Conservation (phyloP, 2,329 filamentous ascomycete genomes). For the Penicillium sp. region DNA sequence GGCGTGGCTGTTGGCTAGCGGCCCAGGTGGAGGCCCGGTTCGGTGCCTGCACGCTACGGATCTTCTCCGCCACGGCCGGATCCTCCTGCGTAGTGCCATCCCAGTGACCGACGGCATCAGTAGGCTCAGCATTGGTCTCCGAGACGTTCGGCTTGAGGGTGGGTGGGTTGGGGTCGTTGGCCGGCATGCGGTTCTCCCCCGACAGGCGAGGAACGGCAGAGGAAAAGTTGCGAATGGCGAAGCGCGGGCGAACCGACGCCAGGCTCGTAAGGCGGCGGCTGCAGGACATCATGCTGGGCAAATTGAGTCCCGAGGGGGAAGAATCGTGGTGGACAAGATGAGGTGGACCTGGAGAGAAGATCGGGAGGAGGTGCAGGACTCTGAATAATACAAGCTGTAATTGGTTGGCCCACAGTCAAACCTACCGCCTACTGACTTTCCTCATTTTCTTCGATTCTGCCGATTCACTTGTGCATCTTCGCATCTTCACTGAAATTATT, state of each 20-base stretch:
- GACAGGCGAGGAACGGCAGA: conserved; percentile 38
- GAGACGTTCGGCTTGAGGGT: conserved; percentile 54
- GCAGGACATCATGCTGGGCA: conserved; percentile 43
- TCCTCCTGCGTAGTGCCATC: conserved; percentile 55
- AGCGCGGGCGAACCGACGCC: conserved; percentile 37
- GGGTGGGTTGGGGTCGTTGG: conserved; percentile 57
- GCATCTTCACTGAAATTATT: no score
- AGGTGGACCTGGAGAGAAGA: conserved; percentile 9
- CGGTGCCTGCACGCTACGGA: conserved; percentile 69
- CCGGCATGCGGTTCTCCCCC: conserved; percentile 39
- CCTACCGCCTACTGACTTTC: conserved; percentile 20
- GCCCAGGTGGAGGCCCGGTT: conserved; percentile 82
- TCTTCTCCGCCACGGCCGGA: conserved; percentile 52
- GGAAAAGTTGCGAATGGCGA: conserved; percentile 42
- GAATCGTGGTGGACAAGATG: conserved; percentile 16
- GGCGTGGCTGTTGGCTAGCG: conserved; percentile 73
- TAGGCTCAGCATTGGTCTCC: conserved; percentile 56
- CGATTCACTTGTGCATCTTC: no score
- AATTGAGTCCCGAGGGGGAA: conserved; percentile 19
- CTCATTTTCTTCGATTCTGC: conserved; percentile 1
- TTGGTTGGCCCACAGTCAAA: conserved; percentile 20
- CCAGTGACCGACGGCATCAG: conserved; percentile 46
- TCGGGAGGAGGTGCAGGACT: conserved; percentile 8
- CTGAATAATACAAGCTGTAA: conserved; percentile 31
- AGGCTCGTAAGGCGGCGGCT: conserved; percentile 45